Evolutionary conservation across 163 green algal genomes (phyloP).

Genomic region (Trebouxia gelatinosa): DNA sequence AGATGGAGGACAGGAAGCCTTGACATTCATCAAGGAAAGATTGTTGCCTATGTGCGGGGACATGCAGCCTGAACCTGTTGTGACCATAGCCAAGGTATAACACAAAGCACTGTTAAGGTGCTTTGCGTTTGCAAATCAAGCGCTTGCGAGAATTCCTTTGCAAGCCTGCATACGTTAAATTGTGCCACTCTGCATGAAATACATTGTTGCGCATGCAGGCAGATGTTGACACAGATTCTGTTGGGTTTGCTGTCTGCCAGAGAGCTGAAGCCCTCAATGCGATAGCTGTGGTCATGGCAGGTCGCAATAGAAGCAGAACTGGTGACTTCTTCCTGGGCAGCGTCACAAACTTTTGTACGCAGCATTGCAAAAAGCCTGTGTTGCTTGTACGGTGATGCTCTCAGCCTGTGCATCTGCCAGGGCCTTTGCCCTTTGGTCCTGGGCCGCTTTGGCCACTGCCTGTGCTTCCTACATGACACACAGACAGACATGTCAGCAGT

Average conservation of each 20-base stretch:
- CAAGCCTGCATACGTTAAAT: not conserved
- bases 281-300: constrained; percentile 57
- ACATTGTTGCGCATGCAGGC: constrained; percentile 23
- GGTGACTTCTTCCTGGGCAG: constrained; percentile 70
- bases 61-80: constrained; percentile 54
- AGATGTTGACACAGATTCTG: constrained; percentile 58
- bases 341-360: constrained; percentile 57
- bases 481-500: not conserved
- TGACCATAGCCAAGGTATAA: constrained; percentile 61
- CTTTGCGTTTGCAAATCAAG: not conserved
- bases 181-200: not conserved
- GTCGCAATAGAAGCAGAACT: constrained; percentile 52
- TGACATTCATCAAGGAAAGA: constrained; percentile 61
- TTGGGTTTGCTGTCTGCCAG: constrained; percentile 65
- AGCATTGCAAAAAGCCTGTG: constrained; percentile 22
- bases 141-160: not conserved
- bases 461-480: not conserved
- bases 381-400: constrained; percentile 23
- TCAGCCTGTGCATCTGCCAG: not conserved
- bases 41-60: constrained; percentile 52
- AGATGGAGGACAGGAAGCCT: constrained; percentile 50
- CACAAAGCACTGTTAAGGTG: not conserved
- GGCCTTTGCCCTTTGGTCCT: not conserved
- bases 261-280: constrained; percentile 64
- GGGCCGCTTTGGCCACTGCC: not conserved